Percentiles rank a stretch among this genome's conserved stretches.
Conservation (phyloP, 352 stramenopile species). For the Phytopythium sindhum region DNA sequence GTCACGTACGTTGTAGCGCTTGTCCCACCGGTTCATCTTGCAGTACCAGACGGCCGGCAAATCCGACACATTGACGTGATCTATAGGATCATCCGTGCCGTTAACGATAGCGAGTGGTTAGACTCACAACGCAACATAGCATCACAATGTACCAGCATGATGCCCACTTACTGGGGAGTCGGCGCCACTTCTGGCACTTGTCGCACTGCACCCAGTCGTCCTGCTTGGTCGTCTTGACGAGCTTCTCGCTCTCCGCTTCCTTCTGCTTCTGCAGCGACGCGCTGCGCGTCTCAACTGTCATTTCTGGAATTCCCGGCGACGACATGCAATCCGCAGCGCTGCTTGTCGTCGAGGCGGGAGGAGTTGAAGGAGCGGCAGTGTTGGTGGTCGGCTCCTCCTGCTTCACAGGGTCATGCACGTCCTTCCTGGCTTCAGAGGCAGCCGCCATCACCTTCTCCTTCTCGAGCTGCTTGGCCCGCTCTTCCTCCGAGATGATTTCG, state of each 20-base stretch:
- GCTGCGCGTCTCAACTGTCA: slow-evolving; percentile 56
- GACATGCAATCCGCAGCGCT: slow-evolving; percentile 6
- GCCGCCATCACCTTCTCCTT: slow-evolving; percentile 6
- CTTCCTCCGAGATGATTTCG: slow-evolving; percentile 63
- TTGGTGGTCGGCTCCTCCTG: slow-evolving; percentile 10
- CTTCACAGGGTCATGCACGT: slow-evolving; percentile 2
- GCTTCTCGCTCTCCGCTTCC: slow-evolving; percentile 35
- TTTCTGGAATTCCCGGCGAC: slow-evolving; percentile 15
- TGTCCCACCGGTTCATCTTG: slow-evolving; percentile 86
- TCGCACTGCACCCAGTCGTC: slow-evolving; percentile 86
- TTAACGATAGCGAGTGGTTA: background rate
- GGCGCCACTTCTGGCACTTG: slow-evolving; percentile 84
- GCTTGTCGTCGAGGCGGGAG: slow-evolving; percentile 5
- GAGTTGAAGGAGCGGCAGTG: background rate
- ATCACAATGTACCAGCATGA: too few species aligned
- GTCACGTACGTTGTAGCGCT: slow-evolving; percentile 59
- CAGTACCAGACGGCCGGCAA: slow-evolving; percentile 78
- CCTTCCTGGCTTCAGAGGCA: slow-evolving; percentile 1
- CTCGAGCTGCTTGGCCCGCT: slow-evolving; percentile 37
- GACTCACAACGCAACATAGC: background rate
- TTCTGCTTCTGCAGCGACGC: slow-evolving; percentile 47
- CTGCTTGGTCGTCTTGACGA: slow-evolving; percentile 61
- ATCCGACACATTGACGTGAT: slow-evolving; percentile 74
- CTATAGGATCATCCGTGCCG: slow-evolving; percentile 19
- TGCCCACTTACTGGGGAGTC: slow-evolving; percentile 56